A percentile compares a stretch with the other conserved stretches of the same genome.
Conservation (phyloP, 129 eudicot species). For the Lactuca saligna region DNA sequence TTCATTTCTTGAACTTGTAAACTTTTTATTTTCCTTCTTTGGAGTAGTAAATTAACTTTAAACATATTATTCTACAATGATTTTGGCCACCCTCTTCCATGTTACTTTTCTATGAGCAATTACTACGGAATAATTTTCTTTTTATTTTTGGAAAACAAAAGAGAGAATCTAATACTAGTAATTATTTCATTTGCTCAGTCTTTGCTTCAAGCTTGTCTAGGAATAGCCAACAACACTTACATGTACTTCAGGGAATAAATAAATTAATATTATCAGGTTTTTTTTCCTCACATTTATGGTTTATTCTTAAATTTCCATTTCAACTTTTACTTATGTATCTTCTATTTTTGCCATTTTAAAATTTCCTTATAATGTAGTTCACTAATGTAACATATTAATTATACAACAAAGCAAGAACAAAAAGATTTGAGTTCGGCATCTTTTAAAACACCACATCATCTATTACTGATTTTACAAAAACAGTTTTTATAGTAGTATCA, state of each 20-base stretch:
- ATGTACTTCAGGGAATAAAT: conserved; percentile 15
- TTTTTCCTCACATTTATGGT: neutral
- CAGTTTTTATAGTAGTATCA: too few species aligned
- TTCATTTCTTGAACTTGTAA: conserved; percentile 18
- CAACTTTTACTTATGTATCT: neutral
- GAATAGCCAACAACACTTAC: conserved; percentile 19
- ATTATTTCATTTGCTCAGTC: conserved; percentile 39
- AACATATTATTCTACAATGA: conserved; percentile 46
- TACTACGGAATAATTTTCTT: conserved; percentile 33
- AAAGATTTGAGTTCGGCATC: too few species aligned
- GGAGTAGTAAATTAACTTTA: conserved; percentile 23
- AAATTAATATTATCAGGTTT: neutral
- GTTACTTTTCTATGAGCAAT: conserved; percentile 32
- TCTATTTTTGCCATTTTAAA: too few species aligned
- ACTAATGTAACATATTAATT: too few species aligned
- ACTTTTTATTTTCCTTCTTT: conserved; percentile 5
- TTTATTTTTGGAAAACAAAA: conserved; percentile 5
- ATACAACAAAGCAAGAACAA: too few species aligned
- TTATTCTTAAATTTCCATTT: neutral
- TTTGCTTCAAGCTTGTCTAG: conserved; percentile 37
- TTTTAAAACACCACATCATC: too few species aligned
- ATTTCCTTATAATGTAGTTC: too few species aligned
- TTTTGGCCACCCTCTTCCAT: conserved; percentile 40
- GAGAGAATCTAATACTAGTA: conserved; percentile 43
- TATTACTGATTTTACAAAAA: too few species aligned